Base-by-base conservation (phyloP, 2,329 filamentous ascomycete genomes). In the Monosporascus ibericus region DNA sequence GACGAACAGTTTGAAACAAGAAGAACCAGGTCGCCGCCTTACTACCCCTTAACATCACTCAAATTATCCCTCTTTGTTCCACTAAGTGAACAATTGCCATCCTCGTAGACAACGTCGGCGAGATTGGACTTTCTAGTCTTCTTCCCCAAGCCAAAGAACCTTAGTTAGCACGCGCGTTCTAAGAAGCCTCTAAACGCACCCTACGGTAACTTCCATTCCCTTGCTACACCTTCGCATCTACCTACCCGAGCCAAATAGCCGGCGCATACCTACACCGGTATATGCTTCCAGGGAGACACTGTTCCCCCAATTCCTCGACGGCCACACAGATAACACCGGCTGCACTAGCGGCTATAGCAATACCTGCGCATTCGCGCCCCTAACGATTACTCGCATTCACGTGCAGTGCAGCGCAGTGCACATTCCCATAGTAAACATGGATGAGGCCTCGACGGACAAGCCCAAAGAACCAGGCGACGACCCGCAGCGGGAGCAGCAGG, bases 391-490 rank as follows among this genome's bases (percentile, higher is more conserved):
- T 34, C 30, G 5, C 11, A 5, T 34, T 18, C 30, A 34, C 30
- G 30, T 34, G 30, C 11, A 18, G 24, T 6, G 24, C 24, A 25
- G 24, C 24, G 24, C 24, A 25, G 24, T 25, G 24, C 39, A 20
- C 18, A 22, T 42, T 42, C n/a, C 39, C 14, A 18, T 17, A n/a
- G 3, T 24, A 51, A 62, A 44, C 57, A 65, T 65, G 63, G 61
- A 62, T 52, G 55, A 55, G 54, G 54, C 55, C 53, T 53, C 59
- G 49, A 57, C 51, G 53, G 55, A 54, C 54, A 51, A 58, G 57
- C 54, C 54, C 50, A 55, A 57, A 49, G 47, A 50, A 47, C 52
- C 57, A 50, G 52, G 50, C 59, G 56, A 59, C 54, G 59, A 62
- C 55, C 60, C 60, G 61, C 55, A 60, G 46, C 54, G 52, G 56